A percentile compares a stretch with the other conserved stretches of the same genome.
Conservation (phyloP, 257 asterid genomes). For the Capsicum chinense region DNA sequence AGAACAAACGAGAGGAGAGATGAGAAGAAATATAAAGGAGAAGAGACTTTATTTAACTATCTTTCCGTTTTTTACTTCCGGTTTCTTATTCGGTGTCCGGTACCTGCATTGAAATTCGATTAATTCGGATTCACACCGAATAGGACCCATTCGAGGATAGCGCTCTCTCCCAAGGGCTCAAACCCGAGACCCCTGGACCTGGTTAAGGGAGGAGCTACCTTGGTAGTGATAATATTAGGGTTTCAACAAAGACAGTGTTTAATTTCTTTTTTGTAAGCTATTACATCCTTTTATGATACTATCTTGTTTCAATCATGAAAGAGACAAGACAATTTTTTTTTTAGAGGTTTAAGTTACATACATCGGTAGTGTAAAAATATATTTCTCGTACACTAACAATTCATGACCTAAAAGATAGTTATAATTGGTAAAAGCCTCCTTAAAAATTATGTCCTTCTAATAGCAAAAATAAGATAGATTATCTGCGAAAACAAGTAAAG, state of each 20-base stretch:
- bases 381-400: too few species aligned
- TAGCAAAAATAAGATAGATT: neutral
- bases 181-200: too few species aligned
- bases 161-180: too few species aligned
- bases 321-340: neutral
- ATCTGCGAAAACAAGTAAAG: neutral
- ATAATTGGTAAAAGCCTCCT: neutral
- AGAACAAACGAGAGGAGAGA: constrained; percentile 31
- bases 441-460: neutral
- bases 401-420: neutral
- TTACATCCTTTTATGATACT: neutral
- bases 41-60: constrained; percentile 30
- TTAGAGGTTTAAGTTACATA: neutral
- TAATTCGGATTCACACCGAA: too few species aligned
- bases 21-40: constrained; percentile 33
- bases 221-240: constrained; percentile 17
- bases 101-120: too few species aligned
- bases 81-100: too few species aligned
- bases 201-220: neutral
- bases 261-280: constrained; percentile 21
- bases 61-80: too few species aligned
- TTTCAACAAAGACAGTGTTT: constrained; percentile 4
- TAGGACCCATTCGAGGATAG: too few species aligned
- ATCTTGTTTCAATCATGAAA: neutral
- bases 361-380: neutral